phyloP scores from a whole-genome alignment of 1,139 yeast genomes.

The Kazachstania sp. region DNA sequence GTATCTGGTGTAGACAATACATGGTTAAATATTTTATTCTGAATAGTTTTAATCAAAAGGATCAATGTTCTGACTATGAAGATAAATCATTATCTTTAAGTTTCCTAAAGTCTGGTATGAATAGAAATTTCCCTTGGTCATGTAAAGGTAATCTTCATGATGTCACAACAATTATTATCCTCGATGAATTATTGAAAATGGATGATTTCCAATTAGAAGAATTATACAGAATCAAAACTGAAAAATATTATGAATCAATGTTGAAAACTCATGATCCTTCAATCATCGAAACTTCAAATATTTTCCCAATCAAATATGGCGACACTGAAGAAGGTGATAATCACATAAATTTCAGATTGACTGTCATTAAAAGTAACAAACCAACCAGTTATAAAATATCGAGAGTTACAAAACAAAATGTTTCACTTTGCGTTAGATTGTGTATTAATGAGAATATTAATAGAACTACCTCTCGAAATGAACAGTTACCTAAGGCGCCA shows the following conservation, averaged over 20 bases:
- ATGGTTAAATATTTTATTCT: conserved; percentile 24
- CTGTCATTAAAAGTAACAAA: conserved; percentile 14
- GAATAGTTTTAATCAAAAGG: conserved; percentile 6
- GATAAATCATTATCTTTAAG: conserved; percentile 11
- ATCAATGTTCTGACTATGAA: neutral
- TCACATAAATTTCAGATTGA: conserved; percentile 15
- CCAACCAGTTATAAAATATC: conserved; percentile 15
- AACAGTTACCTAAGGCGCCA: conserved; percentile 10
- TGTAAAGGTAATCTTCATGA: conserved; percentile 22
- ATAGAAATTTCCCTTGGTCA: conserved; percentile 26
- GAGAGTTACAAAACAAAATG: conserved; percentile 10
- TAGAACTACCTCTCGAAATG: conserved; percentile 4
- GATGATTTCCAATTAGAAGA: conserved; percentile 21
- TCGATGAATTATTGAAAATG: conserved; percentile 18
- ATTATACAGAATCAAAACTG: conserved; percentile 19
- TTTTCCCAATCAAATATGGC: conserved; percentile 12
- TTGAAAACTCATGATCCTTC: conserved; percentile 10
- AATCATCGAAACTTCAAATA: conserved; percentile 19
- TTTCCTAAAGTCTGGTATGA: conserved; percentile 27
- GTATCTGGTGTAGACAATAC: conserved; percentile 28
- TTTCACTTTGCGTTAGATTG: conserved; percentile 16
- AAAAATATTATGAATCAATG: conserved; percentile 6
- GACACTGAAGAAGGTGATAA: conserved; percentile 6
- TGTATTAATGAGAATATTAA: conserved; percentile 10
- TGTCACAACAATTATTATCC: conserved; percentile 18